phyloP scores from a whole-genome alignment of 2,329 filamentous ascomycete genomes.

The Botryotinia calthae region DNA sequence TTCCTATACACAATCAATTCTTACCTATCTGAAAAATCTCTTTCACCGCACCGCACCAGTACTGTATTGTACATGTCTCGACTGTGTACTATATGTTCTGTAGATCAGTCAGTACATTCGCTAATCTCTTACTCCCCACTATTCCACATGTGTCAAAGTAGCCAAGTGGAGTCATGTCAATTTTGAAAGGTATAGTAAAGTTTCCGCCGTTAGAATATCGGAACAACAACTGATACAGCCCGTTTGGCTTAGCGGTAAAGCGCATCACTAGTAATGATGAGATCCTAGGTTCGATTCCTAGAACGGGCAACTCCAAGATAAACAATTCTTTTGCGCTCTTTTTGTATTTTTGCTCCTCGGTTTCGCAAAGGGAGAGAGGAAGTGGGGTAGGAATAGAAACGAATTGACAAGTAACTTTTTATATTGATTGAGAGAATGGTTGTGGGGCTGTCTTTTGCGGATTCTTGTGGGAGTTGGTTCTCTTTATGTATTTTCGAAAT shows the following conservation, averaged over 20 bases:
- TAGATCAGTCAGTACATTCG: neutral
- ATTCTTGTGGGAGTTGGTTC: too few species aligned
- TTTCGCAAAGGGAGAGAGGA: neutral
- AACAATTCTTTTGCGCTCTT: neutral
- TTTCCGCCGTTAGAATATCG: accelerated
- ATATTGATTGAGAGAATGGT: too few species aligned
- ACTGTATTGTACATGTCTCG: neutral
- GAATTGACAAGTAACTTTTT: too few species aligned
- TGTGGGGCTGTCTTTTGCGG: too few species aligned
- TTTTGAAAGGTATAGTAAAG: neutral
- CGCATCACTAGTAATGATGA: conserved; percentile 19
- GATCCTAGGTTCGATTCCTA: conserved; percentile 18
- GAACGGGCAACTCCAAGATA: neutral
- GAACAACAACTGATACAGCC: neutral
- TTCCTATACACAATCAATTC: too few species aligned
- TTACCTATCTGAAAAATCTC: too few species aligned
- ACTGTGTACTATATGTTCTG: neutral
- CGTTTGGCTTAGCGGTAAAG: conserved; percentile 17
- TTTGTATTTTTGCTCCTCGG: neutral
- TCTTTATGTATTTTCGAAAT: too few species aligned
- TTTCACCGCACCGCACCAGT: too few species aligned
- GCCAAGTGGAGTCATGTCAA: neutral
- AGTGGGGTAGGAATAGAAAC: too few species aligned
- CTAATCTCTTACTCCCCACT: neutral
- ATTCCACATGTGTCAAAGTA: neutral